Conservation (phyloP, 106 monocot genomes). For the Narthecium ossifragum region DNA sequence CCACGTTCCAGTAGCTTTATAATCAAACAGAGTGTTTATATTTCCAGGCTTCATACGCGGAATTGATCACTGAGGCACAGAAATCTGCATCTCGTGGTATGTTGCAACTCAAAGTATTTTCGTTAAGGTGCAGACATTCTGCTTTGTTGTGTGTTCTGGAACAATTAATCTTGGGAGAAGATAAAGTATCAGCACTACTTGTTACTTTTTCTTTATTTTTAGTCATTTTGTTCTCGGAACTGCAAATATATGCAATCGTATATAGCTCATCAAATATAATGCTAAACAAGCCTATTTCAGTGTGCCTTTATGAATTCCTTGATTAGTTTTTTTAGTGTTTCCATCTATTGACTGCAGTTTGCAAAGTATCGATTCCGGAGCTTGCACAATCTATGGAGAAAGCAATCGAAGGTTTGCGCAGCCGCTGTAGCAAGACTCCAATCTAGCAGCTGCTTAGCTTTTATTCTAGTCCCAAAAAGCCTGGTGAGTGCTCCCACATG, state of each 20-base stretch:
- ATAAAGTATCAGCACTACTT: no score
- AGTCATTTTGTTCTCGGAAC: background rate
- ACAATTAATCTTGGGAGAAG: no score
- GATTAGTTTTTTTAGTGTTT: no score
- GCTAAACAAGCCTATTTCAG: no score
- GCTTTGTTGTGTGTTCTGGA: background rate
- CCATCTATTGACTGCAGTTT: no score
- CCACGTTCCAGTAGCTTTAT: background rate
- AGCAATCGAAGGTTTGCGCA: conserved; percentile 61
- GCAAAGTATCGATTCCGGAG: conserved; percentile 66
- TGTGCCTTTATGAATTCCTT: no score
- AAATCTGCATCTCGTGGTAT: conserved; percentile 70
- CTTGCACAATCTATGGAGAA: conserved; percentile 70
- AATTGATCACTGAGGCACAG: conserved; percentile 72
- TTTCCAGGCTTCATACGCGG: conserved; percentile 58
- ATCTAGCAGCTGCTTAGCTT: no score
- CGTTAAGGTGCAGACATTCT: background rate
- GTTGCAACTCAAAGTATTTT: background rate
- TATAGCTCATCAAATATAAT: no score
- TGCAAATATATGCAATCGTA: no score
- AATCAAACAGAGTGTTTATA: background rate
- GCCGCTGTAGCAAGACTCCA: conserved; percentile 37
- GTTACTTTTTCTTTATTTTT: no score
- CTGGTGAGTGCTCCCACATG: no score
- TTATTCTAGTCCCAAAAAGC: no score